These are phyloP conservation scores for Hippophae rhamnoides DNA, from an alignment of 306 rosid species.

Conservation along the genomic window DNA sequence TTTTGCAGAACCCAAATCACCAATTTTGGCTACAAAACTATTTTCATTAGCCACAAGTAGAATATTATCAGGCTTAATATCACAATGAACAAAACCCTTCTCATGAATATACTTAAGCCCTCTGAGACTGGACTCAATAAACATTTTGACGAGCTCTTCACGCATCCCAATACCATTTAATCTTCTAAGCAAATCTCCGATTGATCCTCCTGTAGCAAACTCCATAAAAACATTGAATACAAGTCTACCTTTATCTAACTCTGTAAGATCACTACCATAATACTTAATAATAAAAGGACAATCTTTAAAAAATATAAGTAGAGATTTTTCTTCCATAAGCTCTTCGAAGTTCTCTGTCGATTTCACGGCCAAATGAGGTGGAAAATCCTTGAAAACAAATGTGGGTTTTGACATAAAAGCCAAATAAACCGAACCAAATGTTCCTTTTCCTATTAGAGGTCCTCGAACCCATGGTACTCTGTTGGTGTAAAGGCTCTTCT, in stretches of 20 bases:
- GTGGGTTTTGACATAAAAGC: background rate
- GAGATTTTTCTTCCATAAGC: background rate
- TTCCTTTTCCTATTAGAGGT: slow-evolving; percentile 2
- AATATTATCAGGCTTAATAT: no score
- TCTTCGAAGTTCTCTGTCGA: background rate
- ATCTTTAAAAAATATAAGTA: background rate
- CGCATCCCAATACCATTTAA: background rate
- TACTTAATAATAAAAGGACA: slow-evolving; percentile 3
- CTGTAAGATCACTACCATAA: slow-evolving; percentile 5
- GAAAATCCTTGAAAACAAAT: background rate
- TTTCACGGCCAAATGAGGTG: slow-evolving; percentile 14
- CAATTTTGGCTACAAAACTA: no score
- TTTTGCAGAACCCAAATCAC: no score
- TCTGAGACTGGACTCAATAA: no score
- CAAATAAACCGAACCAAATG: background rate
- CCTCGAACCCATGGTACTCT: background rate
- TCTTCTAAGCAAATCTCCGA: background rate
- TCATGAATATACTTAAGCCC: no score
- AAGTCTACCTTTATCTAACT: background rate
- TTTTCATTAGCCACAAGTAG: no score
- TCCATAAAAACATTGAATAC: slow-evolving; percentile 11
- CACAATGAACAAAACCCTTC: no score
- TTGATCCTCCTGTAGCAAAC: slow-evolving; percentile 7
- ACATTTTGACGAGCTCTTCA: no score
- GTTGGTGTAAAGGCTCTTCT: background rate